Evolutionary conservation across 1,284 basidiomycete genomes (phyloP).

Genomic region (Naganishia liquefaciens): DNA sequence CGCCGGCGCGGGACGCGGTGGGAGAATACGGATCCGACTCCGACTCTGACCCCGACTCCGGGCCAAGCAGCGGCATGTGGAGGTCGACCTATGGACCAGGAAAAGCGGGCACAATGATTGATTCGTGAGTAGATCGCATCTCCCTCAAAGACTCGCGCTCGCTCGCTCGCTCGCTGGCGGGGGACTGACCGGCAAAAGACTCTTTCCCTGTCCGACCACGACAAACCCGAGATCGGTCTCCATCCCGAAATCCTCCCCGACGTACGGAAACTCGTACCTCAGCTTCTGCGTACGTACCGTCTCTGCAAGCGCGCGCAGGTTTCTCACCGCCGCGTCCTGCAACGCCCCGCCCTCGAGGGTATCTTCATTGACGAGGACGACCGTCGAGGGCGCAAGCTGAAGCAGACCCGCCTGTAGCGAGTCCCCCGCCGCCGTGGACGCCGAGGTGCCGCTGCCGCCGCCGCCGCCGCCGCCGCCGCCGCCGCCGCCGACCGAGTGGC

Average conservation of each 20-base stretch:
- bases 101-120: no score
- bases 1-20: no score
- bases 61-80: slow-evolving; percentile 36
- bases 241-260: slow-evolving; percentile 50
- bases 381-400: slow-evolving; percentile 45
- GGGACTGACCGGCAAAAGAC: slow-evolving; percentile 45
- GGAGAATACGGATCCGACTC: no score
- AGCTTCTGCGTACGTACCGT: slow-evolving; percentile 44
- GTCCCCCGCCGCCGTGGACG: slow-evolving; percentile 11
- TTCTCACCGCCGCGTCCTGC: slow-evolving; percentile 46
- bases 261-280: slow-evolving; percentile 52
- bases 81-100: slow-evolving; percentile 41
- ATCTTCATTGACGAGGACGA: slow-evolving; percentile 45
- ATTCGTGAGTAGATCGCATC: no score
- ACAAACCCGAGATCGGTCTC: slow-evolving; percentile 43
- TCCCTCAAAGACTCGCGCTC: no score
- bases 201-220: slow-evolving; percentile 49
- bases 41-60: neutral
- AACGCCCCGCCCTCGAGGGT: slow-evolving; percentile 49
- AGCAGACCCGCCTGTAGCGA: slow-evolving; percentile 47
- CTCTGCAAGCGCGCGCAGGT: slow-evolving; percentile 46
- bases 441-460: slow-evolving; percentile 35
- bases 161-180: no score
- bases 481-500: no score
- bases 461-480: no score